Base-by-base conservation (phyloP, 441 rosid species). In the Aquilaria agallochum region DNA sequence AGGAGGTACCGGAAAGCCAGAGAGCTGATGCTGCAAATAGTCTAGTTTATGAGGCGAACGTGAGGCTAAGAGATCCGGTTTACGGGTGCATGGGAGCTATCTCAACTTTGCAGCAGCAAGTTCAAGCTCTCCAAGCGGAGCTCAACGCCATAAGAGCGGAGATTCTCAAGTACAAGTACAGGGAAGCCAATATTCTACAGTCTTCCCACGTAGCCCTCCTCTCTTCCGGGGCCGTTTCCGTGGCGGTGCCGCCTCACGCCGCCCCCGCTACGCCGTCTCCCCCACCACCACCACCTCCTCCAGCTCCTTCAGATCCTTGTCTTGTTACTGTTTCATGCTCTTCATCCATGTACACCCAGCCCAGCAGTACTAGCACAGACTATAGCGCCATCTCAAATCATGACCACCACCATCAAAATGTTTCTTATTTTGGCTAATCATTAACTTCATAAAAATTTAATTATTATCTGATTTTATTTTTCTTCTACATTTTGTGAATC, bases 1-100 rank as follows among this genome's bases (percentile, higher is more conserved):
- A 93, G 98, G 98, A 93, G 71, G 98, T 93, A n/a, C 89, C 91
- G 0, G 97, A 88, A 62, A 81, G 72, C 62, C 88, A 84, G 49
- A 80, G 90, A 72, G 81, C 85, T 1, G 94, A 87, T 40, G 78
- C 88, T 0, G 90, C 90, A 2, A 84, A 84, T 62, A 87, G 94
- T 68, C 87, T 87, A 0, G 94, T 87, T 45, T 84, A 80, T 53
- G 94, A 87, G 68, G 94, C 94, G 20, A 87, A 87, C 55, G 88
- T 87, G 74, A 74, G 94, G 78, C 76, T 87, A 47, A 73, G 90
- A 76, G 94, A 87, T 67, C 90, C 94, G 0, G 85, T 87, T n/a
- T 84, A 84, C 47, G 93, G 93, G 5, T 83, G 93, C 81, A 78
- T 83, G 88, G 92, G 92, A 31, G 89, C 88, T 59, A 87, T 87